Conservation (phyloP, 2,329 filamentous ascomycete species). For the Fusarium caatingaense region DNA sequence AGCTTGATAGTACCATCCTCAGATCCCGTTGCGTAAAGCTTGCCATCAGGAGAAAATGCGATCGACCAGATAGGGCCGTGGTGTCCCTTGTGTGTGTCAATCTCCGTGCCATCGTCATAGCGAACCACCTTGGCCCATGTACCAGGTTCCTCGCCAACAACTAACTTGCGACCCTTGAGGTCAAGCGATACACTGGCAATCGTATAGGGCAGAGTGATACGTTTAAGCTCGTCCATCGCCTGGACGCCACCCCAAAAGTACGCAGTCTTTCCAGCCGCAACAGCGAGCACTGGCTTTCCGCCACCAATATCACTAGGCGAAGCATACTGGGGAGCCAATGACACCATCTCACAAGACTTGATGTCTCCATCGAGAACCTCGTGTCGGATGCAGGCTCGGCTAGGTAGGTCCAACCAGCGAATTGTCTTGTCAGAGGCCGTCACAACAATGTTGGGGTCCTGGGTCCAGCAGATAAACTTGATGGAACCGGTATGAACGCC, state of each 20-base stretch:
- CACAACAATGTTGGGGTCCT: conserved; percentile 86
- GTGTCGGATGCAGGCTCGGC: conserved; percentile 78
- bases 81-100: conserved; percentile 95
- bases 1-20: conserved; percentile 98
- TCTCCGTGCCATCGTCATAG: conserved; percentile 83
- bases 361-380: conserved; percentile 85
- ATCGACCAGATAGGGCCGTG: conserved; percentile 98
- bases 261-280: conserved; percentile 92
- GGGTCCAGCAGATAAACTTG: conserved; percentile 96
- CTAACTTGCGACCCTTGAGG: conserved; percentile 80
- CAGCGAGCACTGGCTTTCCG: conserved; percentile 80
- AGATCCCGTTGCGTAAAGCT: conserved; percentile 94
- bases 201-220: conserved; percentile 81
- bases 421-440: conserved; percentile 93
- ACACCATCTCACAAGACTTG: conserved; percentile 90
- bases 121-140: conserved; percentile 98
- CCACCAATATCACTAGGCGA: conserved; percentile 72
- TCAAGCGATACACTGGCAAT: conserved; percentile 93
- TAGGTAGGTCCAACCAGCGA: conserved; percentile 92
- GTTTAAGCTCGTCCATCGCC: conserved; percentile 80
- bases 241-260: conserved; percentile 88
- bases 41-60: conserved; percentile 93
- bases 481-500: conserved; percentile 88
- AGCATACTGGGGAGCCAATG: conserved; percentile 68
- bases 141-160: conserved; percentile 90